Evolutionary conservation across 495 filamentous ascomycete species (phyloP).

Genomic region (Daldinia childiae): DNA sequence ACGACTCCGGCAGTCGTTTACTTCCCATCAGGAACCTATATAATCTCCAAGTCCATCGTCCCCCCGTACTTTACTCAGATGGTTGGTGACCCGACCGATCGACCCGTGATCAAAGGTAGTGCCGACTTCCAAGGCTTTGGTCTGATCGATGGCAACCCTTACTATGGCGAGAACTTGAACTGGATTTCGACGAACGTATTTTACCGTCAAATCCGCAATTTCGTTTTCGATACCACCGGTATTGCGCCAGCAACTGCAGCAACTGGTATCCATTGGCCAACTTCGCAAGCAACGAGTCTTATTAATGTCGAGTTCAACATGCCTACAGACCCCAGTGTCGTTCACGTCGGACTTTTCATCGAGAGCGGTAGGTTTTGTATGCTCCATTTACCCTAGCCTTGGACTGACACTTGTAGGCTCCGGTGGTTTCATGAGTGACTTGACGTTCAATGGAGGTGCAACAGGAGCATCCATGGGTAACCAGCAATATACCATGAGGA

Average conservation of each 20-base stretch:
- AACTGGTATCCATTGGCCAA: constrained; percentile 83
- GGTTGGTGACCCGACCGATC: constrained; percentile 71
- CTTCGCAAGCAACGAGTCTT: constrained; percentile 76
- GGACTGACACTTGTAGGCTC: constrained; percentile 60
- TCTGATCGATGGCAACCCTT: constrained; percentile 75
- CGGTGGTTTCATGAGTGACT: constrained; percentile 72
- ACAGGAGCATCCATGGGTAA: constrained; percentile 73
- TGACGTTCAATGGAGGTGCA: constrained; percentile 77
- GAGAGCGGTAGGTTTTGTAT: constrained; percentile 63
- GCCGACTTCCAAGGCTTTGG: constrained; percentile 70
- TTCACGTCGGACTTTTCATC: constrained; percentile 77
- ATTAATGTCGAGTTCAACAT: constrained; percentile 83
- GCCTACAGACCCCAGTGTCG: constrained; percentile 65
- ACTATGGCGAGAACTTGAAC: constrained; percentile 63
- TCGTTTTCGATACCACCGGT: constrained; percentile 75
- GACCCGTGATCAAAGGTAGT: constrained; percentile 72
- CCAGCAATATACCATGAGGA: constrained; percentile 84
- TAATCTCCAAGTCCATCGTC: constrained; percentile 71
- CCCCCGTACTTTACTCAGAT: constrained; percentile 73
- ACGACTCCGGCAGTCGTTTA: constrained; percentile 79
- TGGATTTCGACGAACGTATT: constrained; percentile 76
- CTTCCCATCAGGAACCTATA: constrained; percentile 81
- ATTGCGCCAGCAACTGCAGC: constrained; percentile 63
- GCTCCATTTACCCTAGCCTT: neutral
- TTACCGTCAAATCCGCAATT: constrained; percentile 79